phyloP scores from a whole-genome alignment of 495 filamentous ascomycete genomes.

The Amniculicola lignicola region DNA sequence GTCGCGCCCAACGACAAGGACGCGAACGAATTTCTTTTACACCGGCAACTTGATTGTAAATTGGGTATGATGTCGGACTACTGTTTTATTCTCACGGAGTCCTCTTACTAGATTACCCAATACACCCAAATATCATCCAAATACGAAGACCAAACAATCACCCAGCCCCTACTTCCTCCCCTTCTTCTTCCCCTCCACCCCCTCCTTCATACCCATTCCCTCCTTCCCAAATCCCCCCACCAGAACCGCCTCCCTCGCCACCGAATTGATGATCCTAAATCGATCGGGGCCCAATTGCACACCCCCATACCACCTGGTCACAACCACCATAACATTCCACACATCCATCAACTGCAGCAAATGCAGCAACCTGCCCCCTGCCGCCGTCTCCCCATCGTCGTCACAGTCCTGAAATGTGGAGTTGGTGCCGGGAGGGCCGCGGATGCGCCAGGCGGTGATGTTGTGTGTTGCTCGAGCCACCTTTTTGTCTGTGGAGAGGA shows the following conservation, averaged over 20 bases:
- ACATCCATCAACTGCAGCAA: conserved; percentile 93
- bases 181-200: conserved; percentile 38
- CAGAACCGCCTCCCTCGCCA: conserved; percentile 80
- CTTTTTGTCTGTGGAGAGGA: conserved; percentile 76
- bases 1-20: background rate
- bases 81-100: background rate
- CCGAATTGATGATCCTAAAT: conserved; percentile 84
- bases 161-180: conserved; percentile 17
- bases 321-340: conserved; percentile 90
- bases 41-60: too few species aligned
- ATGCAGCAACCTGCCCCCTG: conserved; percentile 78
- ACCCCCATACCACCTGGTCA: conserved; percentile 93
- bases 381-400: conserved; percentile 95
- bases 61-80: background rate
- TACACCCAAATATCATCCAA: too few species aligned
- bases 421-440: conserved; percentile 52
- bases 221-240: conserved; percentile 66
- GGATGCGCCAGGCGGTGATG: conserved; percentile 69
- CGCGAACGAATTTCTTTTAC: too few species aligned
- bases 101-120: background rate
- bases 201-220: conserved; percentile 34
- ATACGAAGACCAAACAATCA: too few species aligned
- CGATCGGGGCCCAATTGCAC: conserved; percentile 80
- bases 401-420: conserved; percentile 93
- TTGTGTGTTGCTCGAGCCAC: conserved; percentile 87